Evolutionary conservation across 2,329 filamentous ascomycete genomes (phyloP).

Genomic region (Xylariaceae sp.): DNA sequence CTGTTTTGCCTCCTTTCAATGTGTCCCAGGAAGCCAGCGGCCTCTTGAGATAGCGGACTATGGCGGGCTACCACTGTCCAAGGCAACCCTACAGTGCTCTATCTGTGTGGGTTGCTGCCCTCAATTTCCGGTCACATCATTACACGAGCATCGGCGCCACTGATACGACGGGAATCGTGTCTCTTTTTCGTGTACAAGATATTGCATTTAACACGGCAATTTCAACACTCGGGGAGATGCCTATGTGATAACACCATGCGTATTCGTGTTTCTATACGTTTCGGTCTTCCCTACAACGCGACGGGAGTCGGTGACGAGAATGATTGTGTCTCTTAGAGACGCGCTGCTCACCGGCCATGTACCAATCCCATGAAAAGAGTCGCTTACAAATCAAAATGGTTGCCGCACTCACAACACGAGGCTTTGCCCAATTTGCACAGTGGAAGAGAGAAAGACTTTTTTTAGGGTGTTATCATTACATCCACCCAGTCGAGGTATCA

Average conservation of each 20-base stretch:
- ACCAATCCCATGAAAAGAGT: slow-evolving; percentile 1
- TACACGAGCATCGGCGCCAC: slow-evolving; percentile 21
- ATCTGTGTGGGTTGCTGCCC: background rate
- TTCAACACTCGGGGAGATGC: slow-evolving; percentile 2
- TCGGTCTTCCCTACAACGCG: slow-evolving; percentile 1
- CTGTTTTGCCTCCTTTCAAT: slow-evolving; percentile 19
- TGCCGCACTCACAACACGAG: slow-evolving; percentile 1
- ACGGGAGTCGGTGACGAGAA: slow-evolving; percentile 6
- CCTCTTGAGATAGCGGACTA: slow-evolving; percentile 5
- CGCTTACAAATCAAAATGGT: slow-evolving; percentile 1
- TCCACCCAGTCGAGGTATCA: background rate
- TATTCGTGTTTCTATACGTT: slow-evolving; percentile 2
- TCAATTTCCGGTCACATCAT: slow-evolving; percentile 1
- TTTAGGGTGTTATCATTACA: slow-evolving; percentile 12
- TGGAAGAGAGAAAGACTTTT: slow-evolving; percentile 1
- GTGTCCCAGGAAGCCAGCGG: slow-evolving; percentile 2
- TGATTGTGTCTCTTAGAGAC: background rate
- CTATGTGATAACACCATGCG: slow-evolving; percentile 14
- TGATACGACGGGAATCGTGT: slow-evolving; percentile 20
- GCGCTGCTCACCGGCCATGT: slow-evolving; percentile 4
- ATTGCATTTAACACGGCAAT: slow-evolving; percentile 2
- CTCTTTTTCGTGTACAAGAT: slow-evolving; percentile 5
- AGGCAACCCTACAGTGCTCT: slow-evolving; percentile 6
- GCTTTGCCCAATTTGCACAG: background rate
- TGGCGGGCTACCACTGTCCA: background rate